Base-by-base conservation (phyloP, 2,329 filamentous ascomycete genomes). In the Fusarium falciforme region DNA sequence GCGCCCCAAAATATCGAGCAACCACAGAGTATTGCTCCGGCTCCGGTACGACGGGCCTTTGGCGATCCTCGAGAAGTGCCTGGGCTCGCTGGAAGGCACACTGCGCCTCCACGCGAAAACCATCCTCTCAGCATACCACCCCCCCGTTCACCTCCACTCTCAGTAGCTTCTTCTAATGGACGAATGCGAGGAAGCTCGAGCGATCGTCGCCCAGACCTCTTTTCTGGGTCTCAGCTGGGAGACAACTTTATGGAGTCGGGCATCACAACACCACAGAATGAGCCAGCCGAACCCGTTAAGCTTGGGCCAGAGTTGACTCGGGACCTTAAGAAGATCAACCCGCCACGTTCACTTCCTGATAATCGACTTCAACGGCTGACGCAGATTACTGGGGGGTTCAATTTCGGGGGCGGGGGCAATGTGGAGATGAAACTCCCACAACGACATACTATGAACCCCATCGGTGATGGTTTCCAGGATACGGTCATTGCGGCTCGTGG, bases 231-330 rank as follows among this genome's bases (percentile, higher is more conserved):
- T 6, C 82, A 84, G 66, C 79, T 84, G 6, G 82, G 81, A 14
- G 83, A 84, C 11, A 79, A 79, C 54, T 84, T 84, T 44, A 83
- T 84, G 82, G 79, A 81, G 22, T 84, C 83, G 31, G 80, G 82
- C 8, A 71, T 82, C 6, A 83, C 83, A 12, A 83, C 83, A 16
- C 83, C 83, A 16, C 78, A 76, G 17, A 82, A 81, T 33, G 82
- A 82, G 57, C 78, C 71, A 20, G 77, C 73, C 7, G 77, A 74
- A 16, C 67, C 67, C 25, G 60, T 79, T 49, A 67, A 75, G 44
- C 74, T 79, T 11, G 68, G 61, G 22, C 73, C 73, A 12, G 77
- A 78, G 58, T 65, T 78, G 59, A 65, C 76, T 63, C 75, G 71
- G 17, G 77, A 78, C 52, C 77, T 78, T 40, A 73, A 67, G 64